Evolutionary conservation across 2,329 filamentous ascomycete species (phyloP), one percentile per base, ranked within the genome.

Genomic region (Fusarium verticillioides): DNA sequence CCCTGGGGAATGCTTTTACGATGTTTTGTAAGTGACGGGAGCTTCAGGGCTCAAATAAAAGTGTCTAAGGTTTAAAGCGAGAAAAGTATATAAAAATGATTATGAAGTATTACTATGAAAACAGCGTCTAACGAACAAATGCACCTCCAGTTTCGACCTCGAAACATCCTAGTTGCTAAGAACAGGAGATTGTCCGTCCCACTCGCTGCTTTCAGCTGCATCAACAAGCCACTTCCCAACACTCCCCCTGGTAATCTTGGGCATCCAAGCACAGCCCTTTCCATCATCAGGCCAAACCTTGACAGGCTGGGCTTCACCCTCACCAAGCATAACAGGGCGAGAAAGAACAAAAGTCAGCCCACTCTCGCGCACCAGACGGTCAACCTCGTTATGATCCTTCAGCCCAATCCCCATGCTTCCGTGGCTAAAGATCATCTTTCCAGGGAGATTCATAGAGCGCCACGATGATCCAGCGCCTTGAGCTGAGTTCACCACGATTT

Each of bases 201-300:
- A 74, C 36, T 74, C 46, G 1, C 1, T 42, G 2, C 54, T 63
- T 8, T 66, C 60, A 7, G 42, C 64, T 2, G 72, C 72, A 28
- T 70, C 72, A 7, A 75, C 12, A 0, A 75, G 39, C 72, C 72
- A 75, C 8, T 64, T 69, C 5, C 43, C 72, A 1, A 74, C 21
- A 19, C 60, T 74, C 2, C 23, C 32, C 28, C 71, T 61, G 0
- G 63, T 69, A 23, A 74, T 69, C 18, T 63, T 72, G 1, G 71
- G 71, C 66, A 74, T 72, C 71, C 71, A 74, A 5, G 71, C 57
- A 16, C 70, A 74, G 0, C 71, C 71, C 26, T 69, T 63, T 7
- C 71, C 71, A 54, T 74, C 63, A 9, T 74, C 68, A 9, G 71
- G 56, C 71, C 71, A 74, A 3, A 72, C 56, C 32, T 63, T 74